A percentile compares a stretch with the other conserved stretches of the same genome.
Conservation (phyloP, 371 early-diverging fungal genomes). For the Batrachochytrium dendrobatidis region DNA sequence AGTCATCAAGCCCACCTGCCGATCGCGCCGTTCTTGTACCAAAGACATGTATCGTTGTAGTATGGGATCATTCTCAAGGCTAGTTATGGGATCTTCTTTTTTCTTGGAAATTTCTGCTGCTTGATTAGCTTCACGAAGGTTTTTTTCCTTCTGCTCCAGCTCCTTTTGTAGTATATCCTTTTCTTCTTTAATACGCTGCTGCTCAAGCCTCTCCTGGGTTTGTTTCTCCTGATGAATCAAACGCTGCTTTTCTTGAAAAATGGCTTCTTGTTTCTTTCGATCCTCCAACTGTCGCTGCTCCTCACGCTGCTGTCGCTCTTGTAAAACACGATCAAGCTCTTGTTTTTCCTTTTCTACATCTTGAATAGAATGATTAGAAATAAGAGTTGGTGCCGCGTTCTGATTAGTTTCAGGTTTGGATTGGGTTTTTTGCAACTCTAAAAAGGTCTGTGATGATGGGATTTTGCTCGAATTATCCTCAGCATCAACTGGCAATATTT, state of each 20-base stretch:
- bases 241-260: constrained; percentile 10
- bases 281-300: constrained; percentile 9
- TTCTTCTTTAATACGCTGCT: constrained; percentile 2
- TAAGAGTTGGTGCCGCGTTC: not conserved
- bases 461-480: constrained; percentile 1
- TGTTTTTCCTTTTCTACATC: constrained; percentile 4
- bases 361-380: not conserved
- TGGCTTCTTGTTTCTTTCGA: constrained; percentile 6
- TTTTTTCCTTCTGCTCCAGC: not conserved
- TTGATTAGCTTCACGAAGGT: not conserved
- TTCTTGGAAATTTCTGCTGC: not conserved
- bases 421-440: not conserved
- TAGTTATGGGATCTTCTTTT: constrained; percentile 18
- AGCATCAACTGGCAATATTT: no score
- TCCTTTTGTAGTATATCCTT: not conserved
- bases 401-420: not conserved
- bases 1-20: constrained; percentile 8
- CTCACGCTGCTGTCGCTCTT: constrained; percentile 6
- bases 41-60: constrained; percentile 37
- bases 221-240: constrained; percentile 3
- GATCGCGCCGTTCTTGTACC: constrained; percentile 31
- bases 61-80: constrained; percentile 29
- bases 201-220: not conserved
- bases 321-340: constrained; percentile 3
- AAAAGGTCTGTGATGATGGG: not conserved